phyloP scores from a whole-genome alignment of 2,329 filamentous ascomycete genomes.

The Zasmidium angulare region DNA sequence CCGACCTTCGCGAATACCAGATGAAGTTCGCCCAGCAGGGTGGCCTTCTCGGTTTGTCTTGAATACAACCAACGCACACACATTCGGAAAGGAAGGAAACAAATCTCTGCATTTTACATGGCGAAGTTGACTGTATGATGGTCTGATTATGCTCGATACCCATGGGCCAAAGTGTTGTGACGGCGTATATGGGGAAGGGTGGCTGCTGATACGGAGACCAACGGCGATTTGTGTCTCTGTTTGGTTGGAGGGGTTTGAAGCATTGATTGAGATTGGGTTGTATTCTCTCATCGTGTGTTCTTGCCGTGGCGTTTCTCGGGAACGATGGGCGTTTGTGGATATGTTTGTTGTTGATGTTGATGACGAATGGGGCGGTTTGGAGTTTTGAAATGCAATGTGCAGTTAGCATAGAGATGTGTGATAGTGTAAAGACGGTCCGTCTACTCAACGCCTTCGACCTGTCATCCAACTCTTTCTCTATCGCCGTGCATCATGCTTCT shows the following conservation, averaged over 20 bases:
- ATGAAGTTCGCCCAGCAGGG: conserved; percentile 67
- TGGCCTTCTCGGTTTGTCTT: conserved; percentile 47
- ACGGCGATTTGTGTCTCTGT: neutral
- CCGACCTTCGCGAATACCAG: conserved; percentile 76
- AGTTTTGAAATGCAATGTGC: no score
- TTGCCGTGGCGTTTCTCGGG: neutral
- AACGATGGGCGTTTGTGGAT: neutral
- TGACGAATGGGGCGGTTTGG: neutral
- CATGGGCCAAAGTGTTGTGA: neutral
- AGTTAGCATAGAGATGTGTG: conserved; percentile 2
- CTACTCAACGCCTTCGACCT: neutral
- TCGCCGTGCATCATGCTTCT: neutral
- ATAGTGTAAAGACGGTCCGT: neutral
- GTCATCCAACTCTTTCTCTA: neutral
- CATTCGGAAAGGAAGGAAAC: neutral
- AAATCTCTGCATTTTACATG: neutral
- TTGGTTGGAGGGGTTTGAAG: neutral
- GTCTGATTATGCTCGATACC: conserved; percentile 7
- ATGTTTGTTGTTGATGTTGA: neutral
- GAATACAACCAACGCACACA: neutral
- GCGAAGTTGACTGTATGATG: neutral
- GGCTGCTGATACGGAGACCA: neutral
- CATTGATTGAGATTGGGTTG: neutral
- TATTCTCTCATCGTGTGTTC: neutral
- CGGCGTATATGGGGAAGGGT: neutral